Evolutionary conservation across 345 rosid genomes (phyloP).

Genomic region (Eucalyptus erythrocorys): DNA sequence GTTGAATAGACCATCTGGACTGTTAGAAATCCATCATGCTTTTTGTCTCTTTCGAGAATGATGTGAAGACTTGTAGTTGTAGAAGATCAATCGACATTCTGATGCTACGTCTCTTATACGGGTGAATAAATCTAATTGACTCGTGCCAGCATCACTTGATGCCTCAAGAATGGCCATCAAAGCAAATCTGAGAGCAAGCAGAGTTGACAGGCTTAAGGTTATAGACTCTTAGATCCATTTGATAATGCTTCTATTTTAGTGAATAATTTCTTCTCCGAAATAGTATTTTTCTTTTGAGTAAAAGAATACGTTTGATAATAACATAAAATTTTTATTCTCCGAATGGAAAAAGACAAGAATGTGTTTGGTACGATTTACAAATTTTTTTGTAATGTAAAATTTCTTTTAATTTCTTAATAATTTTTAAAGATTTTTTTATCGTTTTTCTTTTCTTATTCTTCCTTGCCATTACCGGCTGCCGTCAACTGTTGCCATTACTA

Average conservation of each 20-base stretch:
- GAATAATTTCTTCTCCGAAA: no score
- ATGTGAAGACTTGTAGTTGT: neutral
- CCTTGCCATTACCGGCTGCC: no score
- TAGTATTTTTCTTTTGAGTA: no score
- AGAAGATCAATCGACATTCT: neutral
- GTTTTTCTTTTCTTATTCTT: no score
- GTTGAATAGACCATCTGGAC: neutral
- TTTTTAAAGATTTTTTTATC: no score
- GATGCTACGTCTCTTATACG: neutral
- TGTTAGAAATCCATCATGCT: neutral
- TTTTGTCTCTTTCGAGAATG: neutral
- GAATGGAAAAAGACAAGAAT: no score
- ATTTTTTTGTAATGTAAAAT: no score
- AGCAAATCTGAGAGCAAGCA: neutral
- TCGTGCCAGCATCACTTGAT: neutral
- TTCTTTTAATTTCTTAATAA: no score
- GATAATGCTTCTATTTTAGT: rapidly evolving
- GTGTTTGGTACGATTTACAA: no score
- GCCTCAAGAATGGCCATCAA: neutral
- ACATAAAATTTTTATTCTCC: no score
- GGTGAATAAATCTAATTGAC: neutral
- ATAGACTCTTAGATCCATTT: neutral
- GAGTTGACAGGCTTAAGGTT: neutral
- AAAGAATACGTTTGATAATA: no score
- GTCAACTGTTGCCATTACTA: rapidly evolving